Evolutionary conservation across 139 green algal species (phyloP), one percentile per base, ranked within the genome.

Genomic region (Marvania coccoides): DNA sequence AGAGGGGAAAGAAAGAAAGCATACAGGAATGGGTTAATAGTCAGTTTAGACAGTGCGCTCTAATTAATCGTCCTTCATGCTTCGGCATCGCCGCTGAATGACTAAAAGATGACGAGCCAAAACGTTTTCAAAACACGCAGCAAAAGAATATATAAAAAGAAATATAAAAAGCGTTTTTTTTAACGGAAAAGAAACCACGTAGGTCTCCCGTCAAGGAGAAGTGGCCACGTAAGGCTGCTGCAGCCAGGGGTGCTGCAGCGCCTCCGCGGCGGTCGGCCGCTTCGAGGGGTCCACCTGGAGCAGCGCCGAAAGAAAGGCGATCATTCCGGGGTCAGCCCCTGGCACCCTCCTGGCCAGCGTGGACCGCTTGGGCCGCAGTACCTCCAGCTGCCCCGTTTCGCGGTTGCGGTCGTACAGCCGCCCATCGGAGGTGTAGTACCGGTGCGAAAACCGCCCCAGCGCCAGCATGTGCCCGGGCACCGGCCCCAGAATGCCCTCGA

Each of bases 401-500:
- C 61, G 4, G 47, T 70, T 73, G 30, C 76, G 76, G 72, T 91
- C 85, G 57, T 86, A 94, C 4, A 95, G 67, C 54, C 78, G 70
- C 10, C 87, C 79, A 35, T 71, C 72, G 24, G 73, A 73, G 28
- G 88, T 95, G 70, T 91, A 96, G 79, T 84, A 98, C 45, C 89
- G 85, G 65, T 87, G 77, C 1, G 78, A 68, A 69, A 90, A 92
- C 30, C 83, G 78, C 1, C 90, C 88, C 35, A 75, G 67, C 15
- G 57, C 33, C 33, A 96, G 63, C 80, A 98, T 87, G 63, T 65
- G 73, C 42, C 63, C 74, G 1, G 91, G 87, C 28, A 97, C 47
- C 4, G 87, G 84, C 6, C 91, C 92, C 26, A 96, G 66, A 38
- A 98, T 92, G 67, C 87, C 85, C 39, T 95, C 85, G 37, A 98